Evolutionary conservation across 352 stramenopile species (phyloP).

Genomic region (Aphanomyces astaci): DNA sequence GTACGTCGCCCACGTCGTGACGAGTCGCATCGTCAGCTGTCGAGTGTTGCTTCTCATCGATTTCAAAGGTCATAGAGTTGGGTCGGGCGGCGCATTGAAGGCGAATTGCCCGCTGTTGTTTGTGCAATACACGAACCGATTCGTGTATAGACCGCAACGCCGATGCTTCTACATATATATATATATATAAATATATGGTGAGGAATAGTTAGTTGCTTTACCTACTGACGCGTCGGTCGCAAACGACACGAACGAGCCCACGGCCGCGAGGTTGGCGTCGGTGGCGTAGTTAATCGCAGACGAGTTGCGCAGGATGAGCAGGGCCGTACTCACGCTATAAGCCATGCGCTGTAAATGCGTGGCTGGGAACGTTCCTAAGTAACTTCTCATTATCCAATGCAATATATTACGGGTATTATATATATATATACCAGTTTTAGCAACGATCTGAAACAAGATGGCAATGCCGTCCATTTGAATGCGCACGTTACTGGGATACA

Average conservation of each 20-base stretch:
- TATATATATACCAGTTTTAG: background rate
- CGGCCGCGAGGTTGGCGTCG: background rate
- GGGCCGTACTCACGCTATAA: background rate
- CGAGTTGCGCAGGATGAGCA: background rate
- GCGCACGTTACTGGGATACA: background rate
- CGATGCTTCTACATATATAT: background rate
- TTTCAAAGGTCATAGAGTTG: too few relatives aligned
- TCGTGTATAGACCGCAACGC: background rate
- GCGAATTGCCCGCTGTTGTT: background rate
- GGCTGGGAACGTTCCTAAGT: background rate
- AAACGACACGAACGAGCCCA: background rate
- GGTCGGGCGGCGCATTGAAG: background rate
- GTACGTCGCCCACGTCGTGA: too few relatives aligned
- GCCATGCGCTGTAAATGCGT: background rate
- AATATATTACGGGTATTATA: too few relatives aligned
- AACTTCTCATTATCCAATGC: too few relatives aligned
- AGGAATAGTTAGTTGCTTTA: too few relatives aligned
- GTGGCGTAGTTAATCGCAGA: background rate
- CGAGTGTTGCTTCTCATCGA: too few relatives aligned
- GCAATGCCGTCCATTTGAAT: slow-evolving; percentile 12
- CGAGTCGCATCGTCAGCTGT: too few relatives aligned
- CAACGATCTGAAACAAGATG: background rate
- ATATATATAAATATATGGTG: too few relatives aligned
- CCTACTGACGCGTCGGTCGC: background rate
- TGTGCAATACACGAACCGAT: background rate